Percentiles rank a stretch among this genome's conserved stretches.
Conservation (phyloP, 805 yeast genomes). For the Hanseniaspora hatyaiensis region DNA sequence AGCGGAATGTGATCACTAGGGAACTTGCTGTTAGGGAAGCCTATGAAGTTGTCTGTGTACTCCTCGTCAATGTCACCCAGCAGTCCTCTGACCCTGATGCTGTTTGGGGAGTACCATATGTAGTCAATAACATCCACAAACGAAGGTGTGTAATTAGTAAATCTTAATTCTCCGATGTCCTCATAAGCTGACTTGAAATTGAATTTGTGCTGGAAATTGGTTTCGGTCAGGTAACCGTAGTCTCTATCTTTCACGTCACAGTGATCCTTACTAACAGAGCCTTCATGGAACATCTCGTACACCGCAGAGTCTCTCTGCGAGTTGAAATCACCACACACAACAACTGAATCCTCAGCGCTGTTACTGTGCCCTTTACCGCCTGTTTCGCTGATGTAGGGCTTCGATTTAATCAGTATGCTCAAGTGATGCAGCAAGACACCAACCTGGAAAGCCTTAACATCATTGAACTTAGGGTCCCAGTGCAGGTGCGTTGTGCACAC, state of each 20-base stretch:
- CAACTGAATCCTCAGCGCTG: conserved; percentile 36
- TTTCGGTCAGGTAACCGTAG: conserved; percentile 82
- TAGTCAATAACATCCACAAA: conserved; percentile 91
- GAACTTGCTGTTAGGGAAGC: conserved; percentile 85
- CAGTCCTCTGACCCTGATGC: conserved; percentile 73
- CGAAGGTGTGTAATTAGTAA: conserved; percentile 87
- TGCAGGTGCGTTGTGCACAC: conserved; percentile 89
- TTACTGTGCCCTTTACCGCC: neutral
- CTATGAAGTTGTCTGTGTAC: conserved; percentile 66
- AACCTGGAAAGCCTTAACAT: conserved; percentile 90
- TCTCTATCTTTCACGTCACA: conserved; percentile 73
- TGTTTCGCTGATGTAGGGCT: neutral
- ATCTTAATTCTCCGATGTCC: conserved; percentile 77
- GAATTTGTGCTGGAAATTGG: conserved; percentile 73
- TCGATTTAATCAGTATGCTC: conserved; percentile 47
- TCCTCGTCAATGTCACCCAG: conserved; percentile 74
- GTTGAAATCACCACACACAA: conserved; percentile 93
- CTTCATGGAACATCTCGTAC: conserved; percentile 74
- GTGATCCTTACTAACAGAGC: conserved; percentile 59
- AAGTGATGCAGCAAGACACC: conserved; percentile 84
- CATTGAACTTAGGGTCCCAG: conserved; percentile 96
- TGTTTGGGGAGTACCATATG: conserved; percentile 80
- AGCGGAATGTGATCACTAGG: conserved; percentile 94
- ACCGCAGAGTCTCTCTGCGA: conserved; percentile 83
- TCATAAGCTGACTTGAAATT: conserved; percentile 77